These are phyloP conservation scores for Sporothrix pseudoabietina DNA, from an alignment of 2,329 filamentous ascomycete genomes.

Conservation along the genomic window DNA sequence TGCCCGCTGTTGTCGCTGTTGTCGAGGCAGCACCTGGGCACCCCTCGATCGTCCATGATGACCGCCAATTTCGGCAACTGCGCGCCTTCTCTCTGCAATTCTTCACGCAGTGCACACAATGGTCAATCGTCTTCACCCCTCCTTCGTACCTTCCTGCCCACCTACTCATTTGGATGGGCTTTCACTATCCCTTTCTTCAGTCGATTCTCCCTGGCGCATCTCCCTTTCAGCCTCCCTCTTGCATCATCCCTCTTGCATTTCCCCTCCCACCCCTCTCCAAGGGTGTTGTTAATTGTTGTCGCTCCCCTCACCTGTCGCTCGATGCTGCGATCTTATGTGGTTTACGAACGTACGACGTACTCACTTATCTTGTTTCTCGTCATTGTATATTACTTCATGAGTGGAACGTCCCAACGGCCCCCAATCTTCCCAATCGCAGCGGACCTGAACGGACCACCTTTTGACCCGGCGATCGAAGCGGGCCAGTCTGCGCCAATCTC, in stretches of 20 bases:
- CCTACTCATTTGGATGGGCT: slow-evolving; percentile 9
- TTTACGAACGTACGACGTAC: no score
- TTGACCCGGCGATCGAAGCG: slow-evolving; percentile 4
- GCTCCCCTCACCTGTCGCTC: neutral
- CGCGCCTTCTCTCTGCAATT: neutral
- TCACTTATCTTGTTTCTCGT: slow-evolving; percentile 12
- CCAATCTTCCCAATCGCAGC: neutral
- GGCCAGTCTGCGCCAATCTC: neutral
- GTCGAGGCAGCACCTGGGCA: slow-evolving; percentile 15
- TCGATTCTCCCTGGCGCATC: slow-evolving; percentile 13
- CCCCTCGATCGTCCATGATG: slow-evolving; percentile 20
- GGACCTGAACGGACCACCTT: slow-evolving; percentile 1
- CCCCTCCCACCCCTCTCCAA: slow-evolving; percentile 12
- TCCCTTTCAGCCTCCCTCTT: slow-evolving; percentile 22
- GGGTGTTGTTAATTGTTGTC: neutral
- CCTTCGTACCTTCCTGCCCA: slow-evolving; percentile 13
- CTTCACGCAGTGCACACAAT: neutral
- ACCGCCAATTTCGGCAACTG: slow-evolving; percentile 22
- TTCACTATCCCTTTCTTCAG: slow-evolving; percentile 3
- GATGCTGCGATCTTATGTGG: neutral
- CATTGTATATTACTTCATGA: slow-evolving; percentile 20
- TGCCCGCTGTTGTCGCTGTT: slow-evolving; percentile 1
- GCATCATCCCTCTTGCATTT: slow-evolving; percentile 18
- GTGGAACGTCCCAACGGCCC: neutral
- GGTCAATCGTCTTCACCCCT: neutral